Conservation (phyloP, 495 filamentous ascomycete species). For the Daldinia bambusicola region DNA sequence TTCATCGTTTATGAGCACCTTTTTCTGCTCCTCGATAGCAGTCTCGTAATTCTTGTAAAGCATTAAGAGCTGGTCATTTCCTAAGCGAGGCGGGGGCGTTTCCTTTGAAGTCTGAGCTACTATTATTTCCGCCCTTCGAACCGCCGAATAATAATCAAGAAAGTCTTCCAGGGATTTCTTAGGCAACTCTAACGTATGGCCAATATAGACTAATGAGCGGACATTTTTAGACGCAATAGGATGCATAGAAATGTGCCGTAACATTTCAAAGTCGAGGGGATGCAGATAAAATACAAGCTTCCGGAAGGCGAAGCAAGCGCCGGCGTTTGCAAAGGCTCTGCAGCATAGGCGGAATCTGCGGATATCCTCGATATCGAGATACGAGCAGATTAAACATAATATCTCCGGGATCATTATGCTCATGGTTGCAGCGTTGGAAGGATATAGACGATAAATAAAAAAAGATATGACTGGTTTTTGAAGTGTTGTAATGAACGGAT, state of each 20-base stretch:
- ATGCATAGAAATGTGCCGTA: conserved; percentile 38
- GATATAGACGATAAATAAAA: neutral
- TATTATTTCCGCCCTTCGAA: neutral
- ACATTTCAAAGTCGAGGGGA: conserved; percentile 28
- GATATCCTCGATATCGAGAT: conserved; percentile 32
- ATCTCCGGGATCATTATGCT: conserved; percentile 28
- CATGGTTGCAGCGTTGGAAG: conserved; percentile 10
- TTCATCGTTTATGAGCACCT: conserved; percentile 7
- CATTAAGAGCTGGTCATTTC: neutral
- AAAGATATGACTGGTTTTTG: no score
- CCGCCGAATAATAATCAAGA: neutral
- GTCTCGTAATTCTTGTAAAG: conserved; percentile 25
- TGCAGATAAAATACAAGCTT: conserved; percentile 47
- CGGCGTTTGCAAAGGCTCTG: conserved; percentile 34
- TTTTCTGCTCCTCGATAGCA: conserved; percentile 16
- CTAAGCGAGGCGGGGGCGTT: neutral
- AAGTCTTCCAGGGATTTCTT: conserved; percentile 13
- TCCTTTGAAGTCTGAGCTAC: neutral
- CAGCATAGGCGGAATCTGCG: conserved; percentile 31
- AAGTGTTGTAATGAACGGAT: no score
- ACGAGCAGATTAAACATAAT: conserved; percentile 32
- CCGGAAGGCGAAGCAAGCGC: conserved; percentile 28
- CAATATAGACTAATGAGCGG: conserved; percentile 32
- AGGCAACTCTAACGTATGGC: conserved; percentile 7
- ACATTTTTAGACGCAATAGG: conserved; percentile 35